Base-by-base conservation (phyloP, 352 stramenopile genomes). In the Pythium oligandrum region DNA sequence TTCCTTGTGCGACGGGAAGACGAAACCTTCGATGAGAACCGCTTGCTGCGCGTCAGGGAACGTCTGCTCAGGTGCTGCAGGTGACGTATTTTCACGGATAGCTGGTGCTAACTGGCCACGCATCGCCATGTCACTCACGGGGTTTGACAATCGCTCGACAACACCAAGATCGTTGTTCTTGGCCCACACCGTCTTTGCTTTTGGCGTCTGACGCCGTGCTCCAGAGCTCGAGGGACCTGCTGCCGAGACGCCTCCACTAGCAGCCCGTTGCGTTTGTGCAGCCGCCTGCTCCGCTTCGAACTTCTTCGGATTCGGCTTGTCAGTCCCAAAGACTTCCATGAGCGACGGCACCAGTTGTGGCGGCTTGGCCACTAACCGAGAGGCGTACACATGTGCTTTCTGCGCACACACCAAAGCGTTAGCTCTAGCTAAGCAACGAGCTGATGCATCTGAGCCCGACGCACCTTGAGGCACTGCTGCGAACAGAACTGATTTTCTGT, bases 401-500 rank as follows among this genome's bases (percentile, higher is more conserved):
- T 94, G 55, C n/a, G 47, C 0, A 6, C 12, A 45, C 58, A 30
- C 17, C 50, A 50, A 30, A 53, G 4, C 36, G 17, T 57, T 26
- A 4, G 31, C 12, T 26, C 17, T 26, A 26, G 17, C 17, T 26
- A 26, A 26, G 17, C 17, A 26, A 26, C 17, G 17, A 26, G 17
- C 17, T 26, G 17, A 26, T 26, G 17, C 17, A 26, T 26, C 17
- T 0, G 0, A 26, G 17, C 17, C 17, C 17, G 30, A 6, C 56
- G 31, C 44, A 94, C 83, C 71, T 88, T 77, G 5, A 78, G 56
- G 52, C 84, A 94, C 6, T 73, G 61, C 38, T 73, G 55, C 1
- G 78, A 89, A 66, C 84, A 94, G 38, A 94, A 94, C 57, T 94
- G 73, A 40, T 85, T 84, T 61, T 94, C 84, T 26, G 78, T 74